Conservation (phyloP, 148 eudicot genomes). For the Persicaria tinctoria region DNA sequence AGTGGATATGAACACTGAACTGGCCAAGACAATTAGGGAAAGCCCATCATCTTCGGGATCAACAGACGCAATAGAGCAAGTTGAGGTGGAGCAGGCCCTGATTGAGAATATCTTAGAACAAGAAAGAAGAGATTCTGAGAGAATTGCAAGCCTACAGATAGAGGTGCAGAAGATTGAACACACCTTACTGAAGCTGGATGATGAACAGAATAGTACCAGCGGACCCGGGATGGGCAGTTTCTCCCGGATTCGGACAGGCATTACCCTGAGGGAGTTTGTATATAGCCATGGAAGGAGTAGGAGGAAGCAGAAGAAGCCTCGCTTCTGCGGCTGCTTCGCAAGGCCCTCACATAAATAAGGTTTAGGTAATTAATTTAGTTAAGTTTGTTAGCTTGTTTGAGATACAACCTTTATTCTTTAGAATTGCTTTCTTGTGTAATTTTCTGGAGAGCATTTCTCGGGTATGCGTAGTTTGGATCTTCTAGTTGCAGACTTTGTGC, state of each 20-base stretch:
- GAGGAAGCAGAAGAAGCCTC: slow-evolving; percentile 49
- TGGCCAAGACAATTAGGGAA: slow-evolving; percentile 41
- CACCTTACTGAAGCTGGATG: slow-evolving; percentile 47
- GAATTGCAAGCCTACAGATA: slow-evolving; percentile 52
- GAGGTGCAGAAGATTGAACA: slow-evolving; percentile 69
- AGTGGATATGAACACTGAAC: slow-evolving; percentile 46
- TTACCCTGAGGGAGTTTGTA: slow-evolving; percentile 56
- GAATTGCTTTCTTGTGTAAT: slow-evolving; percentile 6
- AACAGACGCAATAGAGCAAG: slow-evolving; percentile 24
- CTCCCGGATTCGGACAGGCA: slow-evolving; percentile 41
- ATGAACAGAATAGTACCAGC: slow-evolving; percentile 43
- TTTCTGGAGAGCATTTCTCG: slow-evolving; percentile 6
- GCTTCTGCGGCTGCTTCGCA: slow-evolving; percentile 57
- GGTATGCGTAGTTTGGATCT: slow-evolving; percentile 2
- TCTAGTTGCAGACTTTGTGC: slow-evolving; percentile 6
- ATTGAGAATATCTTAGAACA: slow-evolving; percentile 44
- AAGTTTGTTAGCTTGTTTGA: slow-evolving; percentile 6
- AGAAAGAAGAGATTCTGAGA: slow-evolving; percentile 66
- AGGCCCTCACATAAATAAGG: slow-evolving; percentile 29
- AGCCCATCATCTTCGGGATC: slow-evolving; percentile 21
- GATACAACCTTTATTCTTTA: neutral
- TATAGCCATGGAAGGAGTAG: slow-evolving; percentile 40
- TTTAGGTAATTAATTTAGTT: slow-evolving; percentile 15
- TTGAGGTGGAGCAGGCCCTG: slow-evolving; percentile 29
- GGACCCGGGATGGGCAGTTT: slow-evolving; percentile 28